Percentiles rank a stretch among this genome's conserved stretches.
Evolutionary conservation across 164 flowering plant species (phyloP).

Genomic region (Saururus chinensis): DNA sequence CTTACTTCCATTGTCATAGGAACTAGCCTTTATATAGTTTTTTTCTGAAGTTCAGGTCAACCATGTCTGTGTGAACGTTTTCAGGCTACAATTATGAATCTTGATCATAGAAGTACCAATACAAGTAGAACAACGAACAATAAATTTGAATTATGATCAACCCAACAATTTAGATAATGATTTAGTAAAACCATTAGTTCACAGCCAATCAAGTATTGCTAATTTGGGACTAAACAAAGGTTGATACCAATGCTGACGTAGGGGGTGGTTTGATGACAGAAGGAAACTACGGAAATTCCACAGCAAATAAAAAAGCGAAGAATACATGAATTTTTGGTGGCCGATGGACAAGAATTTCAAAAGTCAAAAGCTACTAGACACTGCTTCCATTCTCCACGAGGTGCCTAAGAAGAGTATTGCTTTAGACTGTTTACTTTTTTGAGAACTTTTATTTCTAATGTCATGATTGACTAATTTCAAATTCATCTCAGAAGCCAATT

Average conservation of each 20-base stretch:
- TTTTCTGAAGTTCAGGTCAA: slow-evolving; percentile 3
- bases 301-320: background rate
- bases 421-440: background rate
- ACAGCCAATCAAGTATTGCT: background rate
- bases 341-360: background rate
- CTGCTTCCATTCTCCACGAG: background rate
- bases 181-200: background rate
- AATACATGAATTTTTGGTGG: background rate
- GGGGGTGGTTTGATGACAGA: background rate
- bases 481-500: too few relatives aligned
- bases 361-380: background rate
- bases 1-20: background rate
- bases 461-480: background rate
- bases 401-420: background rate
- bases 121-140: background rate
- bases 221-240: background rate
- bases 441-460: background rate
- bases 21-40: slow-evolving; percentile 5
- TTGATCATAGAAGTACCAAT: background rate
- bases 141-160: too few relatives aligned
- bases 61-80: background rate
- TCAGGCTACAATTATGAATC: background rate
- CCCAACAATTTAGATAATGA: too few relatives aligned
- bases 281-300: background rate
- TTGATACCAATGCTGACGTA: background rate